A percentile compares a stretch with the other conserved stretches of the same genome.
These are phyloP conservation scores for Endoconidiophora polonica DNA, from an alignment of 2,329 filamentous ascomycete species.

Conservation along the genomic window DNA sequence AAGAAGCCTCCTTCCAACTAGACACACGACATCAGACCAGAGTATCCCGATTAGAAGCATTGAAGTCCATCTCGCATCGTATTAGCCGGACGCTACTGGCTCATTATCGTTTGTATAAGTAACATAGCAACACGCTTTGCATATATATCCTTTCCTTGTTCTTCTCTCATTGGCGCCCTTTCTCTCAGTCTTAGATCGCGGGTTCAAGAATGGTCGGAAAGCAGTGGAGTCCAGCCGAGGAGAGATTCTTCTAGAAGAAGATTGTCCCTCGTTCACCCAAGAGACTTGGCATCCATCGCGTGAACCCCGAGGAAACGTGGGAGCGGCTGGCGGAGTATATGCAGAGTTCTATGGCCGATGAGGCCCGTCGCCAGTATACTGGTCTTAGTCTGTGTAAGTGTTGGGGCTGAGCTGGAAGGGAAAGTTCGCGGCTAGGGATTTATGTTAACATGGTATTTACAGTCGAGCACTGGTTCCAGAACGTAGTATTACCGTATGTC, in stretches of 20 bases:
- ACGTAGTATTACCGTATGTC: constrained; percentile 10
- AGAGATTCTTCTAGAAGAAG: constrained; percentile 31
- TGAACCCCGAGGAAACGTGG: constrained; percentile 21
- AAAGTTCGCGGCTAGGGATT: neutral
- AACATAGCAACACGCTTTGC: neutral
- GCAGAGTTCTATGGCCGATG: constrained; percentile 21
- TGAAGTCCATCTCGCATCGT: neutral
- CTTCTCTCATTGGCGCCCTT: neutral
- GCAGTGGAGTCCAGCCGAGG: constrained; percentile 32
- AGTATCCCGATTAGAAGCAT: neutral
- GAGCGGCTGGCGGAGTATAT: constrained; percentile 23
- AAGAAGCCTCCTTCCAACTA: too few relatives aligned
- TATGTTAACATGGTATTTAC: neutral
- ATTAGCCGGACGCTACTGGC: neutral
- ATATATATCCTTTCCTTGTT: neutral
- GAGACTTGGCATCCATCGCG: constrained; percentile 16
- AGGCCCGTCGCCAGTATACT: constrained; percentile 25
- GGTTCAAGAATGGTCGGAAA: constrained; percentile 30
- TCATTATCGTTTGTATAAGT: too few relatives aligned
- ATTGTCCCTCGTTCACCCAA: constrained; percentile 24
- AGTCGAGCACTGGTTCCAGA: constrained; percentile 14
- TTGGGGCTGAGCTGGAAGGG: too few relatives aligned
- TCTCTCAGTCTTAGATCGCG: neutral
- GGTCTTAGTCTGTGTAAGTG: constrained; percentile 25
- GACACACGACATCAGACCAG: too few relatives aligned